Conservation (phyloP, 371 early-diverging fungal species). For the Mucor racemosus region DNA sequence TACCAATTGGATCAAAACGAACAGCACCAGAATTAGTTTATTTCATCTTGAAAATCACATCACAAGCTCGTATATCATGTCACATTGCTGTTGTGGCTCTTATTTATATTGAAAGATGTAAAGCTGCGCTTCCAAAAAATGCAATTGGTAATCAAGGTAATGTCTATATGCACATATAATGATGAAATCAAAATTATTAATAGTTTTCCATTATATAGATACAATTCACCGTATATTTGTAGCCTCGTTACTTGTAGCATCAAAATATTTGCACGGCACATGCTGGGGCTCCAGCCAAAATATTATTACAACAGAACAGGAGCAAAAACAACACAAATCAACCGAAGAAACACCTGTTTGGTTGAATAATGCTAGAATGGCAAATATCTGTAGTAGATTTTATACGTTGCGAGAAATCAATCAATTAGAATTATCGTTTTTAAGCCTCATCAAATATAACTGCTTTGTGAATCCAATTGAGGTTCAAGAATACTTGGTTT, state of each 20-base stretch:
- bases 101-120: constrained; percentile 39
- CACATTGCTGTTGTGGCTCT: constrained; percentile 39
- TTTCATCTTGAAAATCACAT: constrained; percentile 33
- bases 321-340: not conserved
- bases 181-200: not conserved
- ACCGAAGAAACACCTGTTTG: constrained; percentile 29
- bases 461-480: constrained; percentile 32
- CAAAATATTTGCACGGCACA: constrained; percentile 73
- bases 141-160: constrained; percentile 40
- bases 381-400: constrained; percentile 30
- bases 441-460: constrained; percentile 32
- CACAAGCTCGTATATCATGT: constrained; percentile 35
- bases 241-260: constrained; percentile 72
- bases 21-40: constrained; percentile 37
- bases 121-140: constrained; percentile 36
- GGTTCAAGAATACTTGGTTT: constrained; percentile 29
- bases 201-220: constrained; percentile 14
- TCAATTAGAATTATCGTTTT: constrained; percentile 31
- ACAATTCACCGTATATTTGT: constrained; percentile 73
- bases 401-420: constrained; percentile 33
- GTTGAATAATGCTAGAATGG: constrained; percentile 33
- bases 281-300: constrained; percentile 53
- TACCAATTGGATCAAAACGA: constrained; percentile 24
- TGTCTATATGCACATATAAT: not conserved
- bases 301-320: not conserved